Evolutionary conservation across 2,329 filamentous ascomycete genomes (phyloP).

Genomic region (Pyrenophora tritici-repentis): DNA sequence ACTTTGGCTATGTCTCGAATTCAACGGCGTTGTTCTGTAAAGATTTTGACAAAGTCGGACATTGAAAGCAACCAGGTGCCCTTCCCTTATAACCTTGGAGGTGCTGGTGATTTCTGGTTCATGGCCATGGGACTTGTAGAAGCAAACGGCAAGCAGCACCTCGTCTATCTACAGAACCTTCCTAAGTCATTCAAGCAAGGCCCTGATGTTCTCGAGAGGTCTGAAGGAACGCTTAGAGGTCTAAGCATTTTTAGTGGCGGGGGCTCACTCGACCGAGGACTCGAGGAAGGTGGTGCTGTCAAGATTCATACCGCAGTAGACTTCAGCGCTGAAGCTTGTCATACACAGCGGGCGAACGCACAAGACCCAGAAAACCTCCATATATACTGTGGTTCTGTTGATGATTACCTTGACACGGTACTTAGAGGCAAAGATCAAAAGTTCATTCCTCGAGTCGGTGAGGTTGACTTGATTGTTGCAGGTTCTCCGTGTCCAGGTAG

Average conservation of each 20-base stretch:
- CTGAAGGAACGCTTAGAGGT: constrained; percentile 45
- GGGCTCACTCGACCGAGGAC: constrained; percentile 75
- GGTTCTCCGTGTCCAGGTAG: constrained; percentile 76
- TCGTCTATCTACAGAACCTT: constrained; percentile 15
- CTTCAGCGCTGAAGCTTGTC: constrained; percentile 65
- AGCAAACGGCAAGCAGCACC: not conserved
- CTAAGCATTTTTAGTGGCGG: constrained; percentile 79
- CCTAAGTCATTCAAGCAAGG: constrained; percentile 54
- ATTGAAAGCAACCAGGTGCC: constrained; percentile 51
- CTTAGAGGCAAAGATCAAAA: constrained; percentile 53
- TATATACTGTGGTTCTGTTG: constrained; percentile 73
- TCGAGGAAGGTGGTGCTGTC: constrained; percentile 72
- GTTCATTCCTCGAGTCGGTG: constrained; percentile 62
- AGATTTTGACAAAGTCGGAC: constrained; percentile 56
- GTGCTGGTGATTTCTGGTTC: constrained; percentile 69
- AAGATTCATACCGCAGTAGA: constrained; percentile 72
- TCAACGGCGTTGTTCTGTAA: constrained; percentile 63
- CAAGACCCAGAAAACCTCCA: constrained; percentile 49
- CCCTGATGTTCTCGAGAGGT: constrained; percentile 56
- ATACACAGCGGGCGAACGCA: constrained; percentile 74
- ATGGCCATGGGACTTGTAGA: constrained; percentile 52
- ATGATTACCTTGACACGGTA: constrained; percentile 65
- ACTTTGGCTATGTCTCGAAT: constrained; percentile 52
- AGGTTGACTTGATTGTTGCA: constrained; percentile 71
- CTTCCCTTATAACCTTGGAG: constrained; percentile 67